These are phyloP conservation scores for Leucosporidium creatinivorum DNA, from an alignment of 768 basidiomycete species.

Conservation along the genomic window DNA sequence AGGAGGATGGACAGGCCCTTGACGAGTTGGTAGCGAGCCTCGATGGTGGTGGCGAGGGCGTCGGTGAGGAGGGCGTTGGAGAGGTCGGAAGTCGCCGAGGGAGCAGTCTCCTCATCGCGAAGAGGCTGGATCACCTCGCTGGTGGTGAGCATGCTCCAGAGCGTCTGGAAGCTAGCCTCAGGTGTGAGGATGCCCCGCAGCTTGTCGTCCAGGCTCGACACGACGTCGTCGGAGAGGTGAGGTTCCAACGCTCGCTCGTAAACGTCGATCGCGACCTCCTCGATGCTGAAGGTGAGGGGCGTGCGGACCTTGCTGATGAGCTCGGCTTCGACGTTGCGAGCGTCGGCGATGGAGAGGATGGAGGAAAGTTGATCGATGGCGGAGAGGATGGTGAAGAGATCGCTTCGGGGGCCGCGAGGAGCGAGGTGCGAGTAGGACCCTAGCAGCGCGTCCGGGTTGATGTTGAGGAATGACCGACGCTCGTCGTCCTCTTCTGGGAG, in stretches of 20 bases:
- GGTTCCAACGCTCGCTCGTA: constrained; percentile 19
- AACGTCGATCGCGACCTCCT: constrained; percentile 19
- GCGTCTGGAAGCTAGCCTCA: constrained; percentile 18
- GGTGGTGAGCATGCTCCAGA: constrained; percentile 14
- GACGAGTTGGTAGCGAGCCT: constrained; percentile 19
- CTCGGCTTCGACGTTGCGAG: constrained; percentile 5
- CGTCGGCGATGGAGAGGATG: not conserved
- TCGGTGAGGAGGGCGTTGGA: constrained; percentile 4
- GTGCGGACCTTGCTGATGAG: constrained; percentile 6
- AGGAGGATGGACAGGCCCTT: constrained; percentile 18
- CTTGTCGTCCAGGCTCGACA: not conserved
- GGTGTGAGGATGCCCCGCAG: constrained; percentile 12
- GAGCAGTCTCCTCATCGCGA: not conserved
- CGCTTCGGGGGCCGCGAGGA: not conserved
- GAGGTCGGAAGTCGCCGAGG: constrained; percentile 3
- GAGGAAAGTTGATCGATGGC: constrained; percentile 1
- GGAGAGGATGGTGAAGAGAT: constrained; percentile 11
- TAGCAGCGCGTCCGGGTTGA: not conserved
- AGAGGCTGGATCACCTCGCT: not conserved
- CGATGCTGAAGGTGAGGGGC: constrained; percentile 14
- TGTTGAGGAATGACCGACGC: not conserved
- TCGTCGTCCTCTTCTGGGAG: not conserved
- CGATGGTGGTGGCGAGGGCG: not conserved
- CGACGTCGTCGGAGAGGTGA: not conserved
- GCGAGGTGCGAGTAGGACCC: constrained; percentile 8